These are phyloP conservation scores for Tuber umbilicatum DNA, from an alignment of 495 filamentous ascomycete genomes.

Conservation along the genomic window DNA sequence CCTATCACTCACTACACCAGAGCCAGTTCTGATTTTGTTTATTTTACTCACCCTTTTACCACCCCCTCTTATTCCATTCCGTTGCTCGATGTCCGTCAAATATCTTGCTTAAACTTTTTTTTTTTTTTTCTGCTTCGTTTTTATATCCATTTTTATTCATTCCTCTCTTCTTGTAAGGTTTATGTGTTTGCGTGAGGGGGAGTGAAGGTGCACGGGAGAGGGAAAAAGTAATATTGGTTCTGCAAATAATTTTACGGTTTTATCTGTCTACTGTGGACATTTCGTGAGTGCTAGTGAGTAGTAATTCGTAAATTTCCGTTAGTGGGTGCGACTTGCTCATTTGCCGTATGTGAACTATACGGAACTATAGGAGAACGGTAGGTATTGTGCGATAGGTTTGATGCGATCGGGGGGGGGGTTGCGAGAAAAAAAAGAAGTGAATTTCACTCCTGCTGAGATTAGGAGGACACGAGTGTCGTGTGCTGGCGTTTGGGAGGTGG, in stretches of 20 bases:
- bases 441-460: too few relatives aligned
- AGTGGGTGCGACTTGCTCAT: background rate
- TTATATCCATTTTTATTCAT: background rate
- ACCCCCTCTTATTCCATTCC: background rate
- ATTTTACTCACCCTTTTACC: background rate
- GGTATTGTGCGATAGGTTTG: background rate
- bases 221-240: background rate
- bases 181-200: background rate
- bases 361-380: background rate
- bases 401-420: background rate
- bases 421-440: too few relatives aligned
- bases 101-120: background rate
- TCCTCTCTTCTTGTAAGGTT: background rate
- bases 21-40: background rate
- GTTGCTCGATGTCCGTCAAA: background rate
- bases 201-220: background rate
- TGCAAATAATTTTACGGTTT: background rate
- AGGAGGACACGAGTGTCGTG: background rate
- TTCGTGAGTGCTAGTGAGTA: background rate
- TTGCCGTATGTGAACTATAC: background rate
- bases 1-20: background rate
- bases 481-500: background rate
- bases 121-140: background rate
- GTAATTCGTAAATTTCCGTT: background rate
- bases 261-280: background rate